These are phyloP conservation scores for Phialophora expanda DNA, from an alignment of 2,329 filamentous ascomycete genomes.

Conservation along the genomic window DNA sequence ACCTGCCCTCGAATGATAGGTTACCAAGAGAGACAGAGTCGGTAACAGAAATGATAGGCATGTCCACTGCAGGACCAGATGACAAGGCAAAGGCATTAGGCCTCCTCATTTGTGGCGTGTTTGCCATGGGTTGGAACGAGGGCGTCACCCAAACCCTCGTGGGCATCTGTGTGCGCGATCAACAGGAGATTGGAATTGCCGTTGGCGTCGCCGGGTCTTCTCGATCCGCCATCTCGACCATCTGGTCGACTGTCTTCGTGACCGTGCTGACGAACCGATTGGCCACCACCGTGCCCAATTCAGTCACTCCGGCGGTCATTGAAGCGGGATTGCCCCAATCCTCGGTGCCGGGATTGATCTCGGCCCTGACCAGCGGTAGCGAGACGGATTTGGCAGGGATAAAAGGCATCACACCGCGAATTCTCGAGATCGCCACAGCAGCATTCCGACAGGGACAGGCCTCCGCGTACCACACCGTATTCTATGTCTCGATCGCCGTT, in stretches of 20 bases:
- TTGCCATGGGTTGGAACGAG: conserved; percentile 38
- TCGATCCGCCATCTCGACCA: conserved; percentile 33
- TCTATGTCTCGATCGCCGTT: conserved; percentile 33
- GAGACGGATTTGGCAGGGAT: conserved; percentile 40
- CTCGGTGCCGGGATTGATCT: conserved; percentile 45
- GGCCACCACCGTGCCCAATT: background rate
- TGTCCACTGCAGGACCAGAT: conserved; percentile 1
- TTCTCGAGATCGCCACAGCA: conserved; percentile 44
- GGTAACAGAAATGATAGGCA: background rate
- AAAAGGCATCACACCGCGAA: conserved; percentile 44
- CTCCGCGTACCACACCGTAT: conserved; percentile 53
- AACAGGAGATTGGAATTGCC: conserved; percentile 39
- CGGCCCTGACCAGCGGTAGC: conserved; percentile 44
- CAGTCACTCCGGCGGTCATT: conserved; percentile 42
- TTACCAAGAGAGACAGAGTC: background rate
- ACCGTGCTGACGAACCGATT: conserved; percentile 35
- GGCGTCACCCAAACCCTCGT: conserved; percentile 34
- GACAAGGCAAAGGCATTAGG: background rate
- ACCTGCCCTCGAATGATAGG: background rate
- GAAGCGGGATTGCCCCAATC: conserved; percentile 47
- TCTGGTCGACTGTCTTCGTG: conserved; percentile 38
- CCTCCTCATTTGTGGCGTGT: conserved; percentile 2
- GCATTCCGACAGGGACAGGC: conserved; percentile 50
- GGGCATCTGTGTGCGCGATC: conserved; percentile 34
- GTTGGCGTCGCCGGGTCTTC: conserved; percentile 37